These are phyloP conservation scores for Linaria vulgaris DNA, from an alignment of 257 asterid species.

Conservation along the genomic window DNA sequence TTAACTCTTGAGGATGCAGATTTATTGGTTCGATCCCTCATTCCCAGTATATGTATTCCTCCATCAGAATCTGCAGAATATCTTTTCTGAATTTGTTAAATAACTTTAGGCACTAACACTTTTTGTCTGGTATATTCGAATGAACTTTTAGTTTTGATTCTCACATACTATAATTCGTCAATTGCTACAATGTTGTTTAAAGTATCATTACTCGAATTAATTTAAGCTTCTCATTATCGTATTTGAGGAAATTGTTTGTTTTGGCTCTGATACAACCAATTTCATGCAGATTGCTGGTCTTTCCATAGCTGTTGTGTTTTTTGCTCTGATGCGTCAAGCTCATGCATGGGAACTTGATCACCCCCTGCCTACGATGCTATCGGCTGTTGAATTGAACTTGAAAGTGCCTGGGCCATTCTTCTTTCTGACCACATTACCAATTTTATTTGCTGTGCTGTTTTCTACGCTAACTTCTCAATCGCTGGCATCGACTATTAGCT, in stretches of 20 bases:
- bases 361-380: constrained; percentile 78
- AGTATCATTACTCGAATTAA: constrained; percentile 14
- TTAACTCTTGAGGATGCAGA: constrained; percentile 4
- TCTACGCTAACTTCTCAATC: constrained; percentile 60
- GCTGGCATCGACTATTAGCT: constrained; percentile 59
- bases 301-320: constrained; percentile 71
- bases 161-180: constrained; percentile 14
- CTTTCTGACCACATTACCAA: constrained; percentile 54
- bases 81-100: constrained; percentile 2
- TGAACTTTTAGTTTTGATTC: not conserved
- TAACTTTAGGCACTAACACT: not conserved
- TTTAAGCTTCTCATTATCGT: constrained; percentile 15
- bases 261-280: constrained; percentile 36
- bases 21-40: constrained; percentile 3
- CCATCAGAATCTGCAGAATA: constrained; percentile 1
- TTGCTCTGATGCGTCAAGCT: constrained; percentile 93
- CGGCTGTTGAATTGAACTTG: constrained; percentile 85
- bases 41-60: constrained; percentile 3
- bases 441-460: constrained; percentile 48
- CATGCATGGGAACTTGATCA: constrained; percentile 80
- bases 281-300: constrained; percentile 73
- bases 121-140: constrained; percentile 12
- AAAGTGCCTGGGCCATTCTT: constrained; percentile 63
- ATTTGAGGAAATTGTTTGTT: constrained; percentile 23
- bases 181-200: constrained; percentile 14